Percentiles rank a stretch among this genome's conserved stretches.
These are phyloP conservation scores for Aspergillus leporis DNA, from an alignment of 495 filamentous ascomycete species.

Conservation along the genomic window DNA sequence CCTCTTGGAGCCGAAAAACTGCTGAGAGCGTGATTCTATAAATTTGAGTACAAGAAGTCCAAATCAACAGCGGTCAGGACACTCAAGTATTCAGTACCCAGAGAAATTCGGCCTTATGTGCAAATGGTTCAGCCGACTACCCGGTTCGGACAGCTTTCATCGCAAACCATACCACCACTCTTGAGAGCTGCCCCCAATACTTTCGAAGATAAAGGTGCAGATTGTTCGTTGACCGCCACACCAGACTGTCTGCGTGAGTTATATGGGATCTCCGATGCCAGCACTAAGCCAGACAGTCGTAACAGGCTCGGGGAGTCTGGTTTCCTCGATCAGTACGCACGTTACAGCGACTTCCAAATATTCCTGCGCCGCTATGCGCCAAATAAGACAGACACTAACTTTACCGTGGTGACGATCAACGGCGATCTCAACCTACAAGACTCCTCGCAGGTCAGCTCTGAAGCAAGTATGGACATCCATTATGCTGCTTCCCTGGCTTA, in stretches of 20 bases:
- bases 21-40: slow-evolving; percentile 55
- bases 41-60: slow-evolving; percentile 43
- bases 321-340: slow-evolving; percentile 67
- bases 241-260: slow-evolving; percentile 60
- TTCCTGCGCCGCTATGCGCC: slow-evolving; percentile 57
- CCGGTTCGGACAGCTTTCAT: slow-evolving; percentile 42
- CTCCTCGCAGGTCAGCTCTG: slow-evolving; percentile 35
- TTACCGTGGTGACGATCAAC: slow-evolving; percentile 62
- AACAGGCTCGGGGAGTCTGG: slow-evolving; percentile 67
- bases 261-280: slow-evolving; percentile 57
- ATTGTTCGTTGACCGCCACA: slow-evolving; percentile 52
- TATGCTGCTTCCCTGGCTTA: slow-evolving; percentile 64
- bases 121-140: slow-evolving; percentile 59
- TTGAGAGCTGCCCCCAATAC: slow-evolving; percentile 28
- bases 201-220: slow-evolving; percentile 28
- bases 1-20: slow-evolving; percentile 54
- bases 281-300: slow-evolving; percentile 31
- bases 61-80: slow-evolving; percentile 50
- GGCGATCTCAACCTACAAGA: slow-evolving; percentile 56
- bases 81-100: slow-evolving; percentile 59
- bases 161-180: slow-evolving; percentile 24
- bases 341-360: slow-evolving; percentile 53
- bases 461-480: slow-evolving; percentile 74
- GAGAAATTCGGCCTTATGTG: slow-evolving; percentile 44
- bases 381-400: slow-evolving; percentile 54